Percentiles rank a stretch among this genome's conserved stretches.
These are phyloP conservation scores for Botryotinia narcissicola DNA, from an alignment of 2,329 filamentous ascomycete genomes.

Conservation along the genomic window DNA sequence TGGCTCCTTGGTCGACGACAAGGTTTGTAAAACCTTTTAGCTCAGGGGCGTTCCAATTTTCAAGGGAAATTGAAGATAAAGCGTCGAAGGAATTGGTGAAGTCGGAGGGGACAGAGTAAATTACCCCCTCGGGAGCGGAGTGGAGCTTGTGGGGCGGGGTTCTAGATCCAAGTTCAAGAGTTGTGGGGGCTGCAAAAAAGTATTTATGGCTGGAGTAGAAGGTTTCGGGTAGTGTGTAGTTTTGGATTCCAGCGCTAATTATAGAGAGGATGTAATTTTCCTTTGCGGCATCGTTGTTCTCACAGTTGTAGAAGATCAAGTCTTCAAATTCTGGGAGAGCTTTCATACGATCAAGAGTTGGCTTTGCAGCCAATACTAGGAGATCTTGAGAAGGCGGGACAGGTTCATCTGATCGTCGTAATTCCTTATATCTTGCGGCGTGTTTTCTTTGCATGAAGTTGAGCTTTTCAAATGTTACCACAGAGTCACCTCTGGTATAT, in stretches of 20 bases:
- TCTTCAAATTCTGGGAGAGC: neutral
- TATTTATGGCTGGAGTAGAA: conserved; percentile 56
- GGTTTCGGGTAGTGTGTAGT: conserved; percentile 53
- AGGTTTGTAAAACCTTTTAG: conserved; percentile 12
- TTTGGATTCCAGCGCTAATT: conserved; percentile 50
- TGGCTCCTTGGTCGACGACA: conserved; percentile 13
- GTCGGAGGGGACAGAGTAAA: neutral
- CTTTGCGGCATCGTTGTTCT: conserved; percentile 39
- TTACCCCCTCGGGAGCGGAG: conserved; percentile 21
- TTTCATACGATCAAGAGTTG: conserved; percentile 30
- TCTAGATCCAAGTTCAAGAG: conserved; percentile 24
- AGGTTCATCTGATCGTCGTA: conserved; percentile 15
- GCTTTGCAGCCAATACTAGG: conserved; percentile 33
- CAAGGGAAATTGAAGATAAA: conserved; percentile 20
- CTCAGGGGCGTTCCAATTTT: conserved; percentile 27
- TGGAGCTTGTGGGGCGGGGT: conserved; percentile 26
- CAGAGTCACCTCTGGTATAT: conserved; percentile 88
- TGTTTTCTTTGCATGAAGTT: conserved; percentile 75
- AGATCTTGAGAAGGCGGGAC: conserved; percentile 30
- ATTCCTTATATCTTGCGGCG: conserved; percentile 33
- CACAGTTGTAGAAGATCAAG: conserved; percentile 25
- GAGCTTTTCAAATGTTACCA: conserved; percentile 77
- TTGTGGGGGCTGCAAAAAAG: conserved; percentile 50
- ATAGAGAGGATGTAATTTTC: conserved; percentile 52
- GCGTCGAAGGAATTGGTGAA: conserved; percentile 23